Evolutionary conservation across 129 eudicot genomes (phyloP), one percentile per base, ranked within the genome.

Genomic region (Flaveria sonorensis): DNA sequence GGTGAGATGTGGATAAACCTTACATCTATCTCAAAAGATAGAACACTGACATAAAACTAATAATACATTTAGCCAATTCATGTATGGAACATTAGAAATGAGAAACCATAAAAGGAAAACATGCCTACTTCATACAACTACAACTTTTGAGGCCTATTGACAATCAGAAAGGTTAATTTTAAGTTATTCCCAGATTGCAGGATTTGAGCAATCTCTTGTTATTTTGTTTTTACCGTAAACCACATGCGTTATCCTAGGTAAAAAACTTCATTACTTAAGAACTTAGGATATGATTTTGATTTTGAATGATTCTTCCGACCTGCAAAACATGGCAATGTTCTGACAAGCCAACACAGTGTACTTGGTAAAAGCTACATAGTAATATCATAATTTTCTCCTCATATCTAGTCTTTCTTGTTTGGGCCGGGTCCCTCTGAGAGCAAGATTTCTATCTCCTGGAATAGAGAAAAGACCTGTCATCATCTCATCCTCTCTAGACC

Each of bases 151-250:
- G 24, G 10, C 69, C 11, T 26, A 63, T 14, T 21, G 2, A 63
- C 32, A 32, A n/a, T 68, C 20, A 19, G 19, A 45, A 68, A 18
- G 50, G 36, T 45, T 5, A 36, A 18, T n/a, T 10, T 30, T 14
- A 26, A 12, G 66, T 36, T 53, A 10, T 10, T 51, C 23, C 75
- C 18, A 71, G 52, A 16, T 71, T 53, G 42, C 39, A 19, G 19
- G 20, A 72, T 72, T 72, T 53, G 43, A 72, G 51, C 66, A 71
- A 52, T 36, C 24, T 62, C 43, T 28, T 62, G 28, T 13, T 36
- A 36, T 36, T 6, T 26, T 24, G 45, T 52, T 18, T 6, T 53
- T 30, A 30, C 11, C 14, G 40, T 36, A 36, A 36, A 36, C 40
- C 40, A 36, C 1, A 32, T 32, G 39, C 3, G 39, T 5, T 32